Evolutionary conservation across 768 basidiomycete genomes (phyloP).

Genomic region (Mycena galericulata): DNA sequence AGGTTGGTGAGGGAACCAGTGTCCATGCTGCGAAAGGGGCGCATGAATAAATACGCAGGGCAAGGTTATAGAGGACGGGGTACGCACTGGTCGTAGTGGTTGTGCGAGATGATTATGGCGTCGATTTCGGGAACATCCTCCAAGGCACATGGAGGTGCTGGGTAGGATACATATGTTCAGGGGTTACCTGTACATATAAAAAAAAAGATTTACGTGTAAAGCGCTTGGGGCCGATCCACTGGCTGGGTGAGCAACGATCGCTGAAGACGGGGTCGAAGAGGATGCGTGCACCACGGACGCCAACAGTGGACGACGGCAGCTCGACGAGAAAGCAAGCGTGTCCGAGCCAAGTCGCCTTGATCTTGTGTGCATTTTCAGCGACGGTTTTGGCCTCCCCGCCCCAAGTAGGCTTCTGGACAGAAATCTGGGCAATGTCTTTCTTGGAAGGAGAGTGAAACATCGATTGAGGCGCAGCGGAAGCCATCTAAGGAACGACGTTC

Average conservation of each 20-base stretch:
- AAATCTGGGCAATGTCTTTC: conserved; percentile 39
- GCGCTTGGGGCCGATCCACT: conserved; percentile 59
- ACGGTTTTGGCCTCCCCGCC: conserved; percentile 39
- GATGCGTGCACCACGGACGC: conserved; percentile 56
- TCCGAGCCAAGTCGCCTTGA: conserved; percentile 67
- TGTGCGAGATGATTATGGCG: conserved; percentile 71
- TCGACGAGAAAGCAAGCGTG: conserved; percentile 68
- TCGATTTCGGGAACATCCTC: conserved; percentile 72
- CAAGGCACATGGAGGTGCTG: conserved; percentile 62
- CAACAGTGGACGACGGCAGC: conserved; percentile 51
- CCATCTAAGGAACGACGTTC: too few relatives aligned
- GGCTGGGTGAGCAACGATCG: conserved; percentile 62
- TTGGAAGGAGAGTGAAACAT: conserved; percentile 23
- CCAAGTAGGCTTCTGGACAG: conserved; percentile 55
- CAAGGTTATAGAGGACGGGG: not conserved
- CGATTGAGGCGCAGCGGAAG: not conserved
- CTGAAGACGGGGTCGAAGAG: conserved; percentile 68
- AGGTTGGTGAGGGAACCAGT: conserved; percentile 56
- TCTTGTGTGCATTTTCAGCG: conserved; percentile 45
- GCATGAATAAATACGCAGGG: not conserved
- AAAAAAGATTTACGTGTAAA: conserved; percentile 55
- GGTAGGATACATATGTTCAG: not conserved
- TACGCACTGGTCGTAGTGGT: conserved; percentile 65
- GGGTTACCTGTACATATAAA: not conserved
- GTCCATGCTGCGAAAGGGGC: conserved; percentile 51